Evolutionary conservation across 352 stramenopile species (phyloP).

Genomic region (Aphanomyces euteiches): DNA sequence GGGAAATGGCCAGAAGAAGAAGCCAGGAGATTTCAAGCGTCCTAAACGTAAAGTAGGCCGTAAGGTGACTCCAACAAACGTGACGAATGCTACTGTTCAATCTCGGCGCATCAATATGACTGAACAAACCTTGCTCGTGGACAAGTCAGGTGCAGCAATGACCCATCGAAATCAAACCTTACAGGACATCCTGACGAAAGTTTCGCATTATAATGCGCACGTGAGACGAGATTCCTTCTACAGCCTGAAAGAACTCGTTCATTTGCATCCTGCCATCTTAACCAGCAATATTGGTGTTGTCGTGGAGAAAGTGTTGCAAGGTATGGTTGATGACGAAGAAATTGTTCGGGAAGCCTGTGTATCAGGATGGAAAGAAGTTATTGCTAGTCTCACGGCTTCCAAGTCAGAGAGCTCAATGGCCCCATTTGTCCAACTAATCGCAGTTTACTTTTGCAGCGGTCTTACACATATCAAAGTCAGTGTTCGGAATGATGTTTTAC

Average conservation of each 20-base stretch:
- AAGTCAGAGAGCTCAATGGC: constrained; percentile 40
- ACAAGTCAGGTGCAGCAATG: constrained; percentile 58
- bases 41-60: constrained; percentile 83
- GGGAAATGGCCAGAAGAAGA: constrained; percentile 58
- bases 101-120: constrained; percentile 79
- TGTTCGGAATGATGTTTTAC: constrained; percentile 67
- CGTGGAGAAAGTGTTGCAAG: constrained; percentile 71
- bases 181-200: constrained; percentile 60
- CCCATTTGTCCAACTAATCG: constrained; percentile 69
- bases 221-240: constrained; percentile 67
- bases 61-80: constrained; percentile 63
- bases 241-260: constrained; percentile 58
- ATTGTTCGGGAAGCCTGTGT: constrained; percentile 72
- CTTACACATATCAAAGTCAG: constrained; percentile 75
- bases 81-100: constrained; percentile 67
- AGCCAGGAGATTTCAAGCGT: constrained; percentile 82
- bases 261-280: constrained; percentile 48
- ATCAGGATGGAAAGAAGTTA: constrained; percentile 49
- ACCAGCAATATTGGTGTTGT: constrained; percentile 66
- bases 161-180: constrained; percentile 67
- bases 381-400: constrained; percentile 23
- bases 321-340: constrained; percentile 72
- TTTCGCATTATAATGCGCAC: constrained; percentile 78
- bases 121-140: constrained; percentile 69
- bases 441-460: constrained; percentile 75